Base-by-base conservation (phyloP, 2,329 filamentous ascomycete species). In the Capronia epimyces region DNA sequence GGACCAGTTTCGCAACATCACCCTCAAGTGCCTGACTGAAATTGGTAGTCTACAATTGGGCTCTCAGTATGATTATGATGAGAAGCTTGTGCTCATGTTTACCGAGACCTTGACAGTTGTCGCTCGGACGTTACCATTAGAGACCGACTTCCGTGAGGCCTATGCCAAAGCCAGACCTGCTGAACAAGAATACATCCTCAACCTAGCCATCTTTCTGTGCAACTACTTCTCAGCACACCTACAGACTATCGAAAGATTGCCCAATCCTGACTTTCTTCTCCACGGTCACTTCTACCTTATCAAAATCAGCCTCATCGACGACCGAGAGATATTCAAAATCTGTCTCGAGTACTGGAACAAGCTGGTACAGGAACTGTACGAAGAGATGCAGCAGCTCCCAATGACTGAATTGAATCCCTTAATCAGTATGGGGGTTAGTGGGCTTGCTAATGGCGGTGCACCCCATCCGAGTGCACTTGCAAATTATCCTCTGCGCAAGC, bases 281-380 rank as follows among this genome's bases (percentile, higher is more conserved):
- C 93, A 98, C 66, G 91, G 89, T 15, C 93, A 98, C 71, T 97
- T 95, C 71, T 98, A 98, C 70, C 82, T 98, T 12, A 96, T 98
- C 65, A 85, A 91, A 57, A 96, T 98, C 69, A 96, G 90, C 42
- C 90, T 98, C 72, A 98, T 98, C 60, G 93, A 98, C 61, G 94
- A 98, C 66, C 85, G 93, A 48, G 93, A 98, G 69, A 95, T 98
- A 59, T 98, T 98, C 81, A 98, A 98, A 78, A 98, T 98, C 65
- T 95, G 88, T 67, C 76, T 98, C 56, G 94, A 98, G 69, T 98
- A 98, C 74, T 98, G 93, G 93, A 93, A 94, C 31, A 97, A 96
- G 72, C 79, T 97, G 44, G 94, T 98, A 5, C 91, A 95, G 65
- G 93, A 97, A 70, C 80, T 98, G 18, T 98, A 97, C 67, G 93